Base-by-base conservation (phyloP, 2,329 filamentous ascomycete species). In the Phyllosticta capitalensis region DNA sequence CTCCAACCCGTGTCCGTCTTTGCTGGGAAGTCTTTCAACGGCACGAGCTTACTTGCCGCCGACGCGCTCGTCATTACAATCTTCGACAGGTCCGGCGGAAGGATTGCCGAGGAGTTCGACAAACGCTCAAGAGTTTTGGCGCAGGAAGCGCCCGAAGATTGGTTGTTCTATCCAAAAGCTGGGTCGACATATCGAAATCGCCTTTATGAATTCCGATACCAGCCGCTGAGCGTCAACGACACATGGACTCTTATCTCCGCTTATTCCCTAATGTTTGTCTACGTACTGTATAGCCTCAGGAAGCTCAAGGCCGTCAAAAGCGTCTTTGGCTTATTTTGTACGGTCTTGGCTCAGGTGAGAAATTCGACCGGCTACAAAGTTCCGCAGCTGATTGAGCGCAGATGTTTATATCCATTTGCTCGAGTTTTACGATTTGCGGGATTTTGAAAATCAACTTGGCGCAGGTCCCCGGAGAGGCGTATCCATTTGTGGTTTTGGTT, bases 31-130 rank as follows among this genome's bases (percentile, higher is more conserved):
- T 79, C 81, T 3, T 92, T 90, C 64, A 81, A 85, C 60, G 83
- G 88, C 60, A 81, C 83, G 10, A 81, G 78, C 56, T 78, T 92
- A 2, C 76, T 85, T 22, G 87, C 87, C 4, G 88, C 87, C 1
- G 89, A 92, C 74, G 87, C 89, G 2, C 77, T 92, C 5, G 88
- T 92, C 58, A 85, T 92, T 61, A 91, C 88, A 6, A 74, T 92
- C 6, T 81, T 92, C 61, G 86, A 91, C 67, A 81, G 81, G 45
- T 78, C 81, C 33, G 81, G 86, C 65, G 85, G 86, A 0, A 82
- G 80, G 1, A 77, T 89, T 6, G 86, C 83, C 26, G 75, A 76
- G 20, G 76, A 82, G 59, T 92, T 88, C 88, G 81, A 88, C 63
- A 73, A 77, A 52, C 83, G 80, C 56, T 80, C 84, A 9, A 74